Evolutionary conservation across 2,329 filamentous ascomycete genomes (phyloP).

Genomic region (Albophoma yamanashiensis): DNA sequence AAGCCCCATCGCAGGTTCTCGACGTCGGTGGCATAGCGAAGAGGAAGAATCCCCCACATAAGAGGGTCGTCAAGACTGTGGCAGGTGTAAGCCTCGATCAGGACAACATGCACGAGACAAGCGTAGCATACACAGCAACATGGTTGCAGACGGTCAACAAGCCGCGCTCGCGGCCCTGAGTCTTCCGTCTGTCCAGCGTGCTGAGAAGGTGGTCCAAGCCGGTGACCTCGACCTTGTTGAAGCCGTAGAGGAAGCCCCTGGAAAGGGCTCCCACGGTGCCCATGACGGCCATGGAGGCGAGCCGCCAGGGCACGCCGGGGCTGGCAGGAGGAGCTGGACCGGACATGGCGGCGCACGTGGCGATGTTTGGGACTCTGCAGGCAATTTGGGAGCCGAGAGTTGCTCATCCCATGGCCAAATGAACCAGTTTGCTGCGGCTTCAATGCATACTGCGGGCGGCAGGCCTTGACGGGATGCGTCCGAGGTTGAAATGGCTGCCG

Average conservation of each 20-base stretch:
- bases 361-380: neutral
- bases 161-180: conserved; percentile 57
- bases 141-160: conserved; percentile 60
- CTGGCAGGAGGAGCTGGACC: conserved; percentile 18
- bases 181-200: conserved; percentile 61
- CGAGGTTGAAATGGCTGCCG: neutral
- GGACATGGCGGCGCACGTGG: conserved; percentile 6
- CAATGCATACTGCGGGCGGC: neutral
- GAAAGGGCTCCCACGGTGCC: conserved; percentile 60
- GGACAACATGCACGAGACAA: neutral
- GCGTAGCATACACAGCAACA: conserved; percentile 23
- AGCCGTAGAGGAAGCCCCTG: conserved; percentile 61
- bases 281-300: conserved; percentile 65
- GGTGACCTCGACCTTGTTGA: conserved; percentile 66
- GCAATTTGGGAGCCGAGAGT: neutral
- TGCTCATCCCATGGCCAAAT: neutral
- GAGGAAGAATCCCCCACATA: conserved; percentile 81
- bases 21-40: conserved; percentile 60
- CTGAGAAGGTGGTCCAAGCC: conserved; percentile 68
- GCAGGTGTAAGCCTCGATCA: neutral
- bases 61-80: conserved; percentile 83
- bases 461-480: neutral
- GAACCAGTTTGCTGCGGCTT: neutral
- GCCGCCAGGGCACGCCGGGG: conserved; percentile 59
- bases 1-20: conserved; percentile 78